Conservation (phyloP, 108 stramenopile species). For the Discostella stelligeroides region DNA sequence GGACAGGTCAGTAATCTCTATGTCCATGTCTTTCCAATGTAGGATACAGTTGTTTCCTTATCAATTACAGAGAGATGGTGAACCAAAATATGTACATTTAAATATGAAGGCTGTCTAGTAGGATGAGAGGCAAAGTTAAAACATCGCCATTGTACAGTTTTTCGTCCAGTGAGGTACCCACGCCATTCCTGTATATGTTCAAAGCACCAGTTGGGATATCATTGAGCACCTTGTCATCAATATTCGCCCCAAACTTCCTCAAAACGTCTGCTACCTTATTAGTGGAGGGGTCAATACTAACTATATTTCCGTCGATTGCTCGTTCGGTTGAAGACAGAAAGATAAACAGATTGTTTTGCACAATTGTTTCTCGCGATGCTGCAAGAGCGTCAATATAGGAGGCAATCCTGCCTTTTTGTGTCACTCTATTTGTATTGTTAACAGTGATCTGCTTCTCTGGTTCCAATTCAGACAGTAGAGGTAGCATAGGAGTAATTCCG, state of each 20-base stretch:
- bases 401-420: slow-evolving; percentile 37
- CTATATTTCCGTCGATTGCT: slow-evolving; percentile 42
- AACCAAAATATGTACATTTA: too few species aligned
- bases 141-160: slow-evolving; percentile 74
- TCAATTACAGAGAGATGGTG: too few species aligned
- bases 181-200: slow-evolving; percentile 59
- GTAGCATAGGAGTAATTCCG: slow-evolving; percentile 13
- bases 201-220: neutral
- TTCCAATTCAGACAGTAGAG: slow-evolving; percentile 4
- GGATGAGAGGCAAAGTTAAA: slow-evolving; percentile 30
- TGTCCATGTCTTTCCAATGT: too few species aligned
- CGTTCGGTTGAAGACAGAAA: slow-evolving; percentile 59
- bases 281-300: slow-evolving; percentile 47
- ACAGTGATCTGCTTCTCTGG: slow-evolving; percentile 3
- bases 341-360: slow-evolving; percentile 60
- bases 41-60: too few species aligned
- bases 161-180: slow-evolving; percentile 43
- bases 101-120: neutral
- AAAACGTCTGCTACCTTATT: slow-evolving; percentile 52
- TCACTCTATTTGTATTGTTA: neutral
- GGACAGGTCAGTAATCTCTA: too few species aligned
- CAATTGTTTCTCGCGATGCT: slow-evolving; percentile 40
- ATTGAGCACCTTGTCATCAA: neutral
- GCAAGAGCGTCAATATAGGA: slow-evolving; percentile 62
- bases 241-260: slow-evolving; percentile 29